Percentiles rank a stretch among this genome's conserved stretches.
Evolutionary conservation across 1,139 yeast genomes (phyloP).

Genomic region (Blastobotrys elegans): DNA sequence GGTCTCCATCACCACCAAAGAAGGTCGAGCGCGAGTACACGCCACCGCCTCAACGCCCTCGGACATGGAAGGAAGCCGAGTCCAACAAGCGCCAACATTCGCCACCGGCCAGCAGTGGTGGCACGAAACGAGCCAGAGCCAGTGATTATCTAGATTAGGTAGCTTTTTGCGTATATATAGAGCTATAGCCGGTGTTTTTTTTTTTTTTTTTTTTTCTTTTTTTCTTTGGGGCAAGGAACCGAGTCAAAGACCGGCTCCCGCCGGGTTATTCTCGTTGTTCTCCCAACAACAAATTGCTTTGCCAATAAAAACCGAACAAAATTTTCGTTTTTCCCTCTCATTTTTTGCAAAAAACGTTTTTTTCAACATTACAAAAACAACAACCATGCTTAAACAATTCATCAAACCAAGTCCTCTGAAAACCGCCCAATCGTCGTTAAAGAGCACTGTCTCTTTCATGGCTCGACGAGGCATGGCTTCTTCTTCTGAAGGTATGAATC

Average conservation of each 20-base stretch:
- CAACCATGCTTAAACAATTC: conserved; percentile 21
- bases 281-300: too few relatives aligned
- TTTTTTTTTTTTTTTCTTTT: too few relatives aligned
- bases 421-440: conserved; percentile 15
- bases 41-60: conserved; percentile 17
- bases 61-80: conserved; percentile 14
- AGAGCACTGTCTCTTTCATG: conserved; percentile 6
- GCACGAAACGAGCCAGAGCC: conserved; percentile 11
- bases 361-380: not conserved
- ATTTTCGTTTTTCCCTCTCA: too few relatives aligned
- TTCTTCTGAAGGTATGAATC: conserved; percentile 19
- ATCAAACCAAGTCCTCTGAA: conserved; percentile 15
- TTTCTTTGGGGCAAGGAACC: too few relatives aligned
- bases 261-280: too few relatives aligned
- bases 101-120: conserved; percentile 2
- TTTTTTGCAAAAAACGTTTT: not conserved
- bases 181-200: too few relatives aligned
- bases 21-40: conserved; percentile 9
- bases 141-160: conserved; percentile 16
- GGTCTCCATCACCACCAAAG: not conserved
- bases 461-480: conserved; percentile 25
- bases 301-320: not conserved
- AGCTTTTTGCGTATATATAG: too few relatives aligned
- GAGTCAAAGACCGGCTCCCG: too few relatives aligned
- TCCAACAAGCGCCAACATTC: not conserved